Evolutionary conservation across 2,329 filamentous ascomycete genomes (phyloP).

Genomic region (Epichloe bromicola): DNA sequence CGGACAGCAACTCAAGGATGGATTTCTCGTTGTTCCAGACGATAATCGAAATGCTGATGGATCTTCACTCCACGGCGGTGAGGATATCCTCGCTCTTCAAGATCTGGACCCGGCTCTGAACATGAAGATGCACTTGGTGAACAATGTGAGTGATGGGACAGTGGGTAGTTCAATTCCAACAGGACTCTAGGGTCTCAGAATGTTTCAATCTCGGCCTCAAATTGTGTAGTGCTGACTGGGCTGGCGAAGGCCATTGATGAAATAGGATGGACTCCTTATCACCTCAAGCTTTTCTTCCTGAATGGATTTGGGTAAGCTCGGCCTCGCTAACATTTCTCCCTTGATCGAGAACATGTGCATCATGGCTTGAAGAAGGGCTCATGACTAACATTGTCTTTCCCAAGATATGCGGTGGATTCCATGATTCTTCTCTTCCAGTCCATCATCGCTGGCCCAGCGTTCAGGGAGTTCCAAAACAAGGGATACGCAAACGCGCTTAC

Average conservation of each 20-base stretch:
- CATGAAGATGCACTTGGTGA: slow-evolving; percentile 57
- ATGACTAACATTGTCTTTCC: slow-evolving; percentile 1
- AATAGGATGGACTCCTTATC: slow-evolving; percentile 47
- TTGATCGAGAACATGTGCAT: background rate
- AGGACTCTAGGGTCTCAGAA: background rate
- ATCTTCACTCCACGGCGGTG: slow-evolving; percentile 13
- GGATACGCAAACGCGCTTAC: slow-evolving; percentile 45
- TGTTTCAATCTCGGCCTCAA: background rate
- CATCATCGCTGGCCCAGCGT: slow-evolving; percentile 46
- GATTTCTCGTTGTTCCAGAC: background rate
- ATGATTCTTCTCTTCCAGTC: slow-evolving; percentile 43
- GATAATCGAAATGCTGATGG: slow-evolving; percentile 9
- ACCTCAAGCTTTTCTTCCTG: slow-evolving; percentile 47
- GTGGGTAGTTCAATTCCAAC: background rate
- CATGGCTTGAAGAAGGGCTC: background rate
- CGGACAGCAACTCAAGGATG: background rate
- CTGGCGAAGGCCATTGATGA: slow-evolving; percentile 36
- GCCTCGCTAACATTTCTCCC: background rate
- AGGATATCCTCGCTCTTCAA: slow-evolving; percentile 44
- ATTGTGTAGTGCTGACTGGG: background rate
- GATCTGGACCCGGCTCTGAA: slow-evolving; percentile 48
- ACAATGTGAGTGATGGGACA: slow-evolving; percentile 38
- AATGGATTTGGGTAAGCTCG: slow-evolving; percentile 41
- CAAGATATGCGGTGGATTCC: slow-evolving; percentile 34
- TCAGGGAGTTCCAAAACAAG: slow-evolving; percentile 42